Evolutionary conservation across 1,284 basidiomycete species (phyloP).

Genomic region (Trichosporon faecale): DNA sequence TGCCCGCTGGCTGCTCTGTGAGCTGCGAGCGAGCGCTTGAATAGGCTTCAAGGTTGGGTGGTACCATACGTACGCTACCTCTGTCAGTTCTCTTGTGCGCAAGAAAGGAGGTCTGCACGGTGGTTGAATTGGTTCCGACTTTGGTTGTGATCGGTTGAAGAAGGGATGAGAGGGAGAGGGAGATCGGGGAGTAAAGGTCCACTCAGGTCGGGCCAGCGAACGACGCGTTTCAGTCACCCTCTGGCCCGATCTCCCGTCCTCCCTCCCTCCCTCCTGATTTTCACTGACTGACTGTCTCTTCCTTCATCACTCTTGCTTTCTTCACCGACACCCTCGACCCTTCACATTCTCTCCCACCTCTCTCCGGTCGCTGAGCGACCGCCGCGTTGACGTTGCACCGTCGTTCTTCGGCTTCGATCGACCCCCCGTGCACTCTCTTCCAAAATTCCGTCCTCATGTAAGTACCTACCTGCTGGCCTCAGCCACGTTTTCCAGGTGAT

Average conservation of each 20-base stretch:
- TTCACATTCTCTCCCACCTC: background rate
- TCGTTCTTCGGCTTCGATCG: background rate
- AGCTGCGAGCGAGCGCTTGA: background rate
- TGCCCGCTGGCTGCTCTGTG: background rate
- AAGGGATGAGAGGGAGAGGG: background rate
- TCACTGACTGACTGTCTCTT: background rate
- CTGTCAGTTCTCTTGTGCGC: background rate
- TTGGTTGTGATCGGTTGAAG: background rate
- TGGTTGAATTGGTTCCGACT: background rate
- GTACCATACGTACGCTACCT: background rate
- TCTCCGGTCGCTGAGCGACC: conserved; percentile 1
- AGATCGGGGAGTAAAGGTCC: background rate
- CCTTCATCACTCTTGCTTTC: background rate
- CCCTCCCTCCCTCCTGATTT: background rate
- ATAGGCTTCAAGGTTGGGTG: background rate
- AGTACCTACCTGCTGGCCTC: conserved; percentile 12
- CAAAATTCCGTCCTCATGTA: conserved; percentile 31
- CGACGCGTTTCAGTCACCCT: background rate
- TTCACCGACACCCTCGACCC: background rate
- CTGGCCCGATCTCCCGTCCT: background rate
- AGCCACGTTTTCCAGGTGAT: conserved; percentile 9
- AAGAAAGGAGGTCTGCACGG: background rate
- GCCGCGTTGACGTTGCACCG: conserved; percentile 17
- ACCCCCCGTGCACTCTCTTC: background rate
- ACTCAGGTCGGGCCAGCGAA: background rate